Evolutionary conservation across 1,284 basidiomycete genomes (phyloP).

Genomic region (Apiotrichum siamense): DNA sequence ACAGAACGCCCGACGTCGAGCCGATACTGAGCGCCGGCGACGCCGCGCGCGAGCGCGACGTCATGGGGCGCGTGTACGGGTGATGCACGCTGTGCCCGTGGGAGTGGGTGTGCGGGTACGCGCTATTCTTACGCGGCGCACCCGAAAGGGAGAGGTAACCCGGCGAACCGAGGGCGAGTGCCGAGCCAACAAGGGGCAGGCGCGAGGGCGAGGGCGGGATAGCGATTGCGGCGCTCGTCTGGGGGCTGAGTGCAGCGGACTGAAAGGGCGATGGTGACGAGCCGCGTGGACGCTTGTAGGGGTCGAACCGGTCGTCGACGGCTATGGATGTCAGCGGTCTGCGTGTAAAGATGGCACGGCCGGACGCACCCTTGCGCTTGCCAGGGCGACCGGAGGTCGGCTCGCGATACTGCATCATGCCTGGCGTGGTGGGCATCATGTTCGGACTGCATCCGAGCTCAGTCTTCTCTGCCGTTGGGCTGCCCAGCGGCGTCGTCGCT

Average conservation of each 20-base stretch:
- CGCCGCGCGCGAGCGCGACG: slow-evolving; percentile 34
- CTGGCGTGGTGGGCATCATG: slow-evolving; percentile 17
- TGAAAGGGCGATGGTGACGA: slow-evolving; percentile 35
- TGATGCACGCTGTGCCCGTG: too few species aligned
- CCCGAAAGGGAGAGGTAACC: slow-evolving; percentile 8
- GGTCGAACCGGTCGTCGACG: slow-evolving; percentile 42
- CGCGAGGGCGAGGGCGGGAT: slow-evolving; percentile 39
- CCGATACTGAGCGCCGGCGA: slow-evolving; percentile 41
- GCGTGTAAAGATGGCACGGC: background rate
- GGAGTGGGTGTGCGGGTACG: background rate
- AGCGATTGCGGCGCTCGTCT: too few species aligned
- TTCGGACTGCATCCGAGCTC: slow-evolving; percentile 22
- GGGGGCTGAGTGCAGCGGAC: slow-evolving; percentile 30
- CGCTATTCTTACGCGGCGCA: slow-evolving; percentile 1
- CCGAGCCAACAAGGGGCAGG: slow-evolving; percentile 23
- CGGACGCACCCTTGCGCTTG: slow-evolving; percentile 40
- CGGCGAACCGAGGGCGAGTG: slow-evolving; percentile 15
- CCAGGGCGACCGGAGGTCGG: slow-evolving; percentile 34
- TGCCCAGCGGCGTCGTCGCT: slow-evolving; percentile 37
- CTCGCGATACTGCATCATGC: slow-evolving; percentile 44
- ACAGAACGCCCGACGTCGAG: slow-evolving; percentile 29
- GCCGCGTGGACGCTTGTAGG: slow-evolving; percentile 42
- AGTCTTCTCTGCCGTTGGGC: slow-evolving; percentile 36
- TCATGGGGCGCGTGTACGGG: slow-evolving; percentile 36
- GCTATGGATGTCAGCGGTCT: slow-evolving; percentile 16